These are phyloP conservation scores for Rhodosporidiobolus odoratus DNA, from an alignment of 768 basidiomycete species.

Conservation along the genomic window DNA sequence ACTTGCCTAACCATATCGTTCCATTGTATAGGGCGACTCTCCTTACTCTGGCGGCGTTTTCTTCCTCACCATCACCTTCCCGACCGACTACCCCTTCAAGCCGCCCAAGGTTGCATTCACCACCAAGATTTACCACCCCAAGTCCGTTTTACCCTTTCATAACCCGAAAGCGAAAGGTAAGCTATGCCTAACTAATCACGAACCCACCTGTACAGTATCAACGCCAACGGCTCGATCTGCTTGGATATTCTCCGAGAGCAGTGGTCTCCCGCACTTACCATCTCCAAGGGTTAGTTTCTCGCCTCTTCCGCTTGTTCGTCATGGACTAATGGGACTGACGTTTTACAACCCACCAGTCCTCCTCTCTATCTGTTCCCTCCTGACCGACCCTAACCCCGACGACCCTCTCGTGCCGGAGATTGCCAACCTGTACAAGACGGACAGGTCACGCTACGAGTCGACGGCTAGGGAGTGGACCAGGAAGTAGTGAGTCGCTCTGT, in stretches of 20 bases:
- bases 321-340: not conserved
- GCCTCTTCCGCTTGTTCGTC: not conserved
- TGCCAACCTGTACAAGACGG: slow-evolving; percentile 93
- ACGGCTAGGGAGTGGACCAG: slow-evolving; percentile 99
- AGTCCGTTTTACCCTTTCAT: slow-evolving; percentile 44
- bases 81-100: slow-evolving; percentile 99
- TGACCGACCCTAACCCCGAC: slow-evolving; percentile 98
- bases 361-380: slow-evolving; percentile 96
- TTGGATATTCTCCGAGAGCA: slow-evolving; percentile 97
- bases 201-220: slow-evolving; percentile 58
- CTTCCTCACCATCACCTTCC: slow-evolving; percentile 90
- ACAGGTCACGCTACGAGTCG: slow-evolving; percentile 91
- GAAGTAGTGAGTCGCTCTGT: slow-evolving; percentile 62
- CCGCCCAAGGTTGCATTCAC: slow-evolving; percentile 99
- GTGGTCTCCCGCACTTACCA: slow-evolving; percentile 97
- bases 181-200: too few species aligned
- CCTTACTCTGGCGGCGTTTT: slow-evolving; percentile 99
- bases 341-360: slow-evolving; percentile 57
- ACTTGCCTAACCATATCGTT: not conserved
- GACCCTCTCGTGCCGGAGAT: slow-evolving; percentile 98
- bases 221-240: slow-evolving; percentile 98
- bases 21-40: slow-evolving; percentile 82
- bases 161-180: too few species aligned
- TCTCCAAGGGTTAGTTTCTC: slow-evolving; percentile 77
- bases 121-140: slow-evolving; percentile 99